Conservation (phyloP, 768 basidiomycete species). For the Lyophyllum shimeji region DNA sequence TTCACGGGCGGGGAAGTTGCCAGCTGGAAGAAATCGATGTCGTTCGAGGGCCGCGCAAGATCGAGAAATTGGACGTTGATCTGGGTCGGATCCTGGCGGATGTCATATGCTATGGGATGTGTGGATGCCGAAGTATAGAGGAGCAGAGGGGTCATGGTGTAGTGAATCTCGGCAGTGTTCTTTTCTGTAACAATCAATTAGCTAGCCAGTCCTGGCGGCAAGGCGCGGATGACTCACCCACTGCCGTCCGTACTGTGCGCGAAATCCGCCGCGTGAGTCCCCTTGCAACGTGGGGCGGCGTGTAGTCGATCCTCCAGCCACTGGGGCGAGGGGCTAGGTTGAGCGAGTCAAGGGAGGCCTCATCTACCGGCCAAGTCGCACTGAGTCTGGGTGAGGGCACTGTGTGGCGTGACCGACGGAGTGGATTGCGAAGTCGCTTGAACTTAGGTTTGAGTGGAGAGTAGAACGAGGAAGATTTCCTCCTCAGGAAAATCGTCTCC, state of each 20-base stretch:
- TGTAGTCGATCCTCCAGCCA: constrained; percentile 17
- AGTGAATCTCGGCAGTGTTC: not conserved
- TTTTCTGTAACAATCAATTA: not conserved
- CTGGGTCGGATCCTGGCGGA: constrained; percentile 14
- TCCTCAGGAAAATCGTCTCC: not conserved
- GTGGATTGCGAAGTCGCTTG: not conserved
- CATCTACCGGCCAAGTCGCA: not conserved
- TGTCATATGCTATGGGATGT: constrained; percentile 16
- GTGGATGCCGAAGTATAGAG: constrained; percentile 4
- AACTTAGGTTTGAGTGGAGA: not conserved
- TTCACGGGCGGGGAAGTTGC: constrained; percentile 47
- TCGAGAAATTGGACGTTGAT: constrained; percentile 14
- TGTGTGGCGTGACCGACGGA: not conserved
- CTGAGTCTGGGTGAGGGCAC: not conserved
- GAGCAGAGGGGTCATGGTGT: constrained; percentile 13
- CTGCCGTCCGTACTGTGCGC: not conserved
- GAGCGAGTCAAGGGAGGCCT: constrained; percentile 2
- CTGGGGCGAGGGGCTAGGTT: constrained; percentile 16
- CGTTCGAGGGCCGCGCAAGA: constrained; percentile 13
- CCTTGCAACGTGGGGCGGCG: not conserved
- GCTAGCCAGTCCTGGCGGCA: not conserved
- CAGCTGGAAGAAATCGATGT: constrained; percentile 27
- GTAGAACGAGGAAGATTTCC: not conserved
- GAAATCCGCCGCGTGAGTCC: constrained; percentile 4
- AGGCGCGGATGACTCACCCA: not conserved